phyloP scores from a whole-genome alignment of 257 asterid genomes.

The Voacanga thouarsii region DNA sequence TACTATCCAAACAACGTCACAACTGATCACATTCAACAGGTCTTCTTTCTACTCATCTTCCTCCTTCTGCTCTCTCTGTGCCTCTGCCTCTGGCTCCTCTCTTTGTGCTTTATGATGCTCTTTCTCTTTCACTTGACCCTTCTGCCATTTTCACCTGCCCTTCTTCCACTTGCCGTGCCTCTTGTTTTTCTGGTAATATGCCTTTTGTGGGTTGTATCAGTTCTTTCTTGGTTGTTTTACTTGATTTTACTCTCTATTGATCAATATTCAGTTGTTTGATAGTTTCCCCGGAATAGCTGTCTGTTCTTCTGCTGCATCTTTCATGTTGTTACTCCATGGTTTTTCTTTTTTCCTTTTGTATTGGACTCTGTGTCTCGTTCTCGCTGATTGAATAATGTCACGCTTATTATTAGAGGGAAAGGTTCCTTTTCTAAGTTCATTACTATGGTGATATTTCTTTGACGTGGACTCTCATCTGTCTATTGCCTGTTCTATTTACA shows the following conservation, averaged over 20 bases:
- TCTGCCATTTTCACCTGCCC: slow-evolving; percentile 22
- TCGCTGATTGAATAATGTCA: not conserved
- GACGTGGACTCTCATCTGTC: not conserved
- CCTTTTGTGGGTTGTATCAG: slow-evolving; percentile 15
- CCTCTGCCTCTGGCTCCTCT: slow-evolving; percentile 13
- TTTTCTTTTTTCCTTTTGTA: not conserved
- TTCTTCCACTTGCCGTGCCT: slow-evolving; percentile 22
- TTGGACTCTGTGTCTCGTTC: not conserved
- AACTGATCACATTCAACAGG: slow-evolving; percentile 99
- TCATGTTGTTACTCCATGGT: not conserved
- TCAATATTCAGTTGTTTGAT: not conserved
- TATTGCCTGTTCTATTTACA: not conserved
- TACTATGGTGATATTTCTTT: not conserved
- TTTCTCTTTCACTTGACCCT: not conserved
- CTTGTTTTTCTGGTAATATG: slow-evolving; percentile 19
- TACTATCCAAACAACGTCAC: slow-evolving; percentile 94
- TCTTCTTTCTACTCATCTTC: slow-evolving; percentile 10
- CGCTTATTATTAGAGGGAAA: not conserved
- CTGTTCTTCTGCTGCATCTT: not conserved
- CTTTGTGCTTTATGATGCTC: not conserved
- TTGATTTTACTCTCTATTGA: not conserved
- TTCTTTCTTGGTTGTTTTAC: slow-evolving; percentile 8
- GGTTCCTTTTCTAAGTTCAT: not conserved
- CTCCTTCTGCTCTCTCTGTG: slow-evolving; percentile 4
- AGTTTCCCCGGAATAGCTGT: not conserved